Conservation (phyloP, 106 monocot genomes). For the Acanthochlamys bracteata region DNA sequence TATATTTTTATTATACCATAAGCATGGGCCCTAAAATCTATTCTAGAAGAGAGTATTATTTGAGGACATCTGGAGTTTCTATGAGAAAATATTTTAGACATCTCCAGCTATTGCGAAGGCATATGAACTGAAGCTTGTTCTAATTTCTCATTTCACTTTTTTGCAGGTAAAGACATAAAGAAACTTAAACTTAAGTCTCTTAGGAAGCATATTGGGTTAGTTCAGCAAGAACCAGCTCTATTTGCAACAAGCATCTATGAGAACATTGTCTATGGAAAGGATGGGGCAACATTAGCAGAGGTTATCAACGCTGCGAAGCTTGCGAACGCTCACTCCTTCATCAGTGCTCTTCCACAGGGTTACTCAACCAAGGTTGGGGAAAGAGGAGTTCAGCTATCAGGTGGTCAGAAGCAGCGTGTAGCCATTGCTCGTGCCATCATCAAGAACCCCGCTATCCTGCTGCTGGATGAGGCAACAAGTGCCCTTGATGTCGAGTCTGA, state of each 20-base stretch:
- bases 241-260: slow-evolving; percentile 82
- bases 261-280: slow-evolving; percentile 86
- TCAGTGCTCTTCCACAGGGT: slow-evolving; percentile 75
- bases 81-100: too few relatives aligned
- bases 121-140: neutral
- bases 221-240: slow-evolving; percentile 90
- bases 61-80: too few relatives aligned
- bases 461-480: slow-evolving; percentile 66
- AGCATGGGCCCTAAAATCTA: too few relatives aligned
- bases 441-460: slow-evolving; percentile 56
- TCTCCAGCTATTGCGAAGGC: neutral
- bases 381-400: slow-evolving; percentile 59
- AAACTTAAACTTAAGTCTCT: slow-evolving; percentile 66
- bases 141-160: neutral
- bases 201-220: slow-evolving; percentile 69
- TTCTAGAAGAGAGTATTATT: too few relatives aligned
- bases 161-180: slow-evolving; percentile 75
- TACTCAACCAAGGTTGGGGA: slow-evolving; percentile 68
- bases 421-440: slow-evolving; percentile 67
- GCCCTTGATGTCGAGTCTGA: slow-evolving; percentile 71
- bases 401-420: slow-evolving; percentile 61
- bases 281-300: slow-evolving; percentile 61
- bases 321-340: slow-evolving; percentile 93
- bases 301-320: slow-evolving; percentile 81
- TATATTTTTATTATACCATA: too few relatives aligned